Evolutionary conservation across 768 basidiomycete species (phyloP).

Genomic region (Suillus occidentalis): DNA sequence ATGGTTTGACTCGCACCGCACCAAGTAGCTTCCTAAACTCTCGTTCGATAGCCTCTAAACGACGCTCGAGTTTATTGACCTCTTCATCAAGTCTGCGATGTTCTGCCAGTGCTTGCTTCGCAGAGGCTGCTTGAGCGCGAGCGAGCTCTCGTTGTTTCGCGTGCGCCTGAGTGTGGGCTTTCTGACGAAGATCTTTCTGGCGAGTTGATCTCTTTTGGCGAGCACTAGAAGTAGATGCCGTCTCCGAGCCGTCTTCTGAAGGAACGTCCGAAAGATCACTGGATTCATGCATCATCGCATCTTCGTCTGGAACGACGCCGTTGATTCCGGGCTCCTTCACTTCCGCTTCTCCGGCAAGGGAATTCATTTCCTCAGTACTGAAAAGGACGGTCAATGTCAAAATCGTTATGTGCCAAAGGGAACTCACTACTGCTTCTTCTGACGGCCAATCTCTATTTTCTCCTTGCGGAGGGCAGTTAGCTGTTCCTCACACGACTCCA

Average conservation of each 20-base stretch:
- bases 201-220: slow-evolving; percentile 46
- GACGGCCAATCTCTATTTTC: slow-evolving; percentile 91
- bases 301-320: slow-evolving; percentile 46
- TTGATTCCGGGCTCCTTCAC: slow-evolving; percentile 45
- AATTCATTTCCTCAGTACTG: slow-evolving; percentile 74
- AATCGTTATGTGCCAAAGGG: slow-evolving; percentile 6
- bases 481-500: slow-evolving; percentile 89
- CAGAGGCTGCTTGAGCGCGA: slow-evolving; percentile 72
- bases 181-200: slow-evolving; percentile 52
- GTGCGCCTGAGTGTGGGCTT: slow-evolving; percentile 54
- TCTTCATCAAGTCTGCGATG: slow-evolving; percentile 87
- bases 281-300: slow-evolving; percentile 59
- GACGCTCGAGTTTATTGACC: slow-evolving; percentile 75
- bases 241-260: slow-evolving; percentile 63
- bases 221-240: slow-evolving; percentile 43
- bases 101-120: slow-evolving; percentile 81
- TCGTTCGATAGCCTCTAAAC: slow-evolving; percentile 85
- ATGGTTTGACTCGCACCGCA: slow-evolving; percentile 79
- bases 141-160: slow-evolving; percentile 83
- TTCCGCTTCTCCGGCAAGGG: slow-evolving; percentile 54
- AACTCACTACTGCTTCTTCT: slow-evolving; percentile 85
- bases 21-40: slow-evolving; percentile 92
- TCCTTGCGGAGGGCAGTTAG: slow-evolving; percentile 93
- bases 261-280: slow-evolving; percentile 74
- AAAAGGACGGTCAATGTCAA: slow-evolving; percentile 14